phyloP scores from a whole-genome alignment of 495 filamentous ascomycete genomes.

The Xylaria curta region DNA sequence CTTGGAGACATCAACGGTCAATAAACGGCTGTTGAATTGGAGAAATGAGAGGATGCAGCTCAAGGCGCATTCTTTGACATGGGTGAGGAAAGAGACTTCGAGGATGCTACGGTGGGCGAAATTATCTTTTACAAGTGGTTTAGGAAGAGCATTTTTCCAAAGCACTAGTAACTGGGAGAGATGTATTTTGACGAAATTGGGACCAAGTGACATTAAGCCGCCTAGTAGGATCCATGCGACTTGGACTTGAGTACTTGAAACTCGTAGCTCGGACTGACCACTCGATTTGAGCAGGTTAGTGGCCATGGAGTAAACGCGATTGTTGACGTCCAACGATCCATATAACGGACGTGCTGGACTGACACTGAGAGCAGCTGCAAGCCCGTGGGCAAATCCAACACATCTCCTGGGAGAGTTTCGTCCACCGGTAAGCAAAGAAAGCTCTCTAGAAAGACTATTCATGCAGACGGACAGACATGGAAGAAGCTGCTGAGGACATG shows the following conservation, averaged over 20 bases:
- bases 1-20: slow-evolving; percentile 95
- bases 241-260: slow-evolving; percentile 93
- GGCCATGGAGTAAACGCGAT: slow-evolving; percentile 86
- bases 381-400: slow-evolving; percentile 90
- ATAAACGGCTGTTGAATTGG: slow-evolving; percentile 87
- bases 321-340: slow-evolving; percentile 94
- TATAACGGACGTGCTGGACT: slow-evolving; percentile 88
- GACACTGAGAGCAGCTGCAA: slow-evolving; percentile 90
- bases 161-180: slow-evolving; percentile 92
- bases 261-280: slow-evolving; percentile 86
- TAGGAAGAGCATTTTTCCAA: slow-evolving; percentile 97
- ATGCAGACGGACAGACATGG: slow-evolving; percentile 93
- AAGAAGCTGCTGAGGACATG: slow-evolving; percentile 88
- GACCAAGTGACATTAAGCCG: slow-evolving; percentile 93
- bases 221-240: slow-evolving; percentile 98
- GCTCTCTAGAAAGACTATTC: slow-evolving; percentile 90
- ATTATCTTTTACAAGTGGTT: slow-evolving; percentile 90
- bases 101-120: slow-evolving; percentile 78
- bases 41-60: slow-evolving; percentile 91
- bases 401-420: slow-evolving; percentile 84
- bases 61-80: slow-evolving; percentile 94
- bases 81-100: slow-evolving; percentile 90
- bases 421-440: slow-evolving; percentile 74
- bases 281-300: slow-evolving; percentile 93
- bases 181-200: slow-evolving; percentile 99